These are phyloP conservation scores for Cryphonectria japonica DNA, from an alignment of 2,329 filamentous ascomycete species.

Conservation along the genomic window DNA sequence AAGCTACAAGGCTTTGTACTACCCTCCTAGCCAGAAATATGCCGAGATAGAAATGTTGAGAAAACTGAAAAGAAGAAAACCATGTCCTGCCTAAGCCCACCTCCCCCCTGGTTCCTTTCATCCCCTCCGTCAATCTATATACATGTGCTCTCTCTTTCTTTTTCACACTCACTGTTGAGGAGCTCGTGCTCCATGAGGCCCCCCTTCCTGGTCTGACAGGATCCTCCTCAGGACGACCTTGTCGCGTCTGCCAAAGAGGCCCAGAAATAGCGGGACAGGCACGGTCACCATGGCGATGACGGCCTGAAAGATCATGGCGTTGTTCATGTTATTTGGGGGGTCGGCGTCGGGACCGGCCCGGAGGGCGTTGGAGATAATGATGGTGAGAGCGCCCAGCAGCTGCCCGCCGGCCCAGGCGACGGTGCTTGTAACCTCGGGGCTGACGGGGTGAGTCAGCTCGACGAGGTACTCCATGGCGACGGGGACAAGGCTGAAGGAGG, in stretches of 20 bases:
- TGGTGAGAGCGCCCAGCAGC: constrained; percentile 81
- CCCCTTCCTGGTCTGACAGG: constrained; percentile 42
- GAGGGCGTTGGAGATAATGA: constrained; percentile 80
- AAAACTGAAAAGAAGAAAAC: neutral
- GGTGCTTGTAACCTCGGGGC: constrained; percentile 82
- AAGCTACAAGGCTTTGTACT: neutral
- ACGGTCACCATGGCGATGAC: constrained; percentile 67
- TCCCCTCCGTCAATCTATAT: neutral
- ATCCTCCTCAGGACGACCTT: constrained; percentile 56
- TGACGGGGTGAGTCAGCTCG: constrained; percentile 84
- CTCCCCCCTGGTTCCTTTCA: neutral
- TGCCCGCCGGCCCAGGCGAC: constrained; percentile 88
- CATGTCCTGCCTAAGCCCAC: neutral
- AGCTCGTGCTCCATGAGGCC: neutral
- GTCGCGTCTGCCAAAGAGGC: constrained; percentile 66
- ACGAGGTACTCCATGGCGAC: constrained; percentile 85
- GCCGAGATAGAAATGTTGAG: neutral
- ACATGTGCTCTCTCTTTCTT: neutral
- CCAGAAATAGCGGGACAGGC: constrained; percentile 70
- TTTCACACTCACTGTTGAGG: neutral
- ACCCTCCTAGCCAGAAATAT: neutral
- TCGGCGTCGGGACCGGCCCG: constrained; percentile 54
- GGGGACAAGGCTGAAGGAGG: constrained; percentile 80
- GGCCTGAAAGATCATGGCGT: constrained; percentile 77
- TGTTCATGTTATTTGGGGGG: constrained; percentile 74